phyloP scores from a whole-genome alignment of 2,329 filamentous ascomycete genomes.

The Exophiala phaeomuriformis region DNA sequence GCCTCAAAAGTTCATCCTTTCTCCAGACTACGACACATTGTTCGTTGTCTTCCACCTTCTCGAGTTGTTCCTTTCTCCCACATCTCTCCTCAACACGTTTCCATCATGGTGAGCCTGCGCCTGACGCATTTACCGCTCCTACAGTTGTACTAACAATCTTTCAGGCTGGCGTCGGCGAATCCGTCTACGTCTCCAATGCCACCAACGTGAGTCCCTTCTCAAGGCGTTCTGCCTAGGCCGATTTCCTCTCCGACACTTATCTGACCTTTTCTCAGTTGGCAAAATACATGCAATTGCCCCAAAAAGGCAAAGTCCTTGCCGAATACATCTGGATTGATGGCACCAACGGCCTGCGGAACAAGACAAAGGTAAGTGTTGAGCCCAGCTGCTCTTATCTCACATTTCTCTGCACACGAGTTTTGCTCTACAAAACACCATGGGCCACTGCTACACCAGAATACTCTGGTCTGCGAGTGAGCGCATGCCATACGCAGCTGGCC shows the following conservation, averaged over 20 bases:
- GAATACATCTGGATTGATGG: slow-evolving; percentile 97
- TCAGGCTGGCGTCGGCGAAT: slow-evolving; percentile 32
- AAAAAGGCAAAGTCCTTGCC: slow-evolving; percentile 81
- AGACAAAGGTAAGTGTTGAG: slow-evolving; percentile 71
- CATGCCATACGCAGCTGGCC: slow-evolving; percentile 2
- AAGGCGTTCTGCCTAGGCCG: slow-evolving; percentile 5
- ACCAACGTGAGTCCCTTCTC: slow-evolving; percentile 34
- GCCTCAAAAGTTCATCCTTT: not conserved
- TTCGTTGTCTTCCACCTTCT: not conserved
- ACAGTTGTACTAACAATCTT: slow-evolving; percentile 3
- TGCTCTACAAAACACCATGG: not conserved
- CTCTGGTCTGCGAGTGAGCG: not conserved
- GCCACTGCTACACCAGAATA: no score
- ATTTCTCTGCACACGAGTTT: not conserved
- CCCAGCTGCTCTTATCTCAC: not conserved
- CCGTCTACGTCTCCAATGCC: slow-evolving; percentile 40
- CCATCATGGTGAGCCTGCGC: slow-evolving; percentile 20
- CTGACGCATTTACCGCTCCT: not conserved
- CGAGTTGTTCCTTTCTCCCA: not conserved
- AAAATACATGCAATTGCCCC: slow-evolving; percentile 86
- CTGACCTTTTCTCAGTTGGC: slow-evolving; percentile 55
- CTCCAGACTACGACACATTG: not conserved
- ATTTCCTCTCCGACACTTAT: slow-evolving; percentile 19
- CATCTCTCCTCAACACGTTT: slow-evolving; percentile 1
- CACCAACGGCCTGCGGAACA: slow-evolving; percentile 76